Conservation (phyloP, 805 yeast species). For the Grigorovia humatica region DNA sequence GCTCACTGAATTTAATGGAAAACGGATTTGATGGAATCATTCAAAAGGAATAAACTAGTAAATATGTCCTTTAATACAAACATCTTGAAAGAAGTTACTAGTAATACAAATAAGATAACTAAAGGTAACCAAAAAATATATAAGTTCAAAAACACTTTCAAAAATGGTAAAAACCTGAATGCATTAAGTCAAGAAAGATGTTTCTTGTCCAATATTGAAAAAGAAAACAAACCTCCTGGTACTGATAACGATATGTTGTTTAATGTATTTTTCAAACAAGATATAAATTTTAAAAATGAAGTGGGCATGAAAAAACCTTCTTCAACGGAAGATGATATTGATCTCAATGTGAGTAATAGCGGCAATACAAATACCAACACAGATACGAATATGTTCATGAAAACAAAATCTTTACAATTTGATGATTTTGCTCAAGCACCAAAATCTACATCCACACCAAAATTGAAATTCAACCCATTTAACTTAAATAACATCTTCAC, state of each 20-base stretch:
- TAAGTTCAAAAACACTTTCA: background rate
- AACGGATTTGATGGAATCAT: background rate
- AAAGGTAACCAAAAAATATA: background rate
- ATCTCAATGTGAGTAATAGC: background rate
- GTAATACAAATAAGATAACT: background rate
- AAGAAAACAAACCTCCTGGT: background rate
- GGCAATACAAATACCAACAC: background rate
- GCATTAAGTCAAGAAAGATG: background rate
- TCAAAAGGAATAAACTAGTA: background rate
- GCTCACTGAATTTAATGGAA: background rate
- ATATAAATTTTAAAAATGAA: background rate
- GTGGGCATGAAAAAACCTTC: background rate
- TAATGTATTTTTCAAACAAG: too few species aligned
- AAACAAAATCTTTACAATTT: conserved; percentile 13
- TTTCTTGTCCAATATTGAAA: background rate
- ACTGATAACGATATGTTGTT: background rate
- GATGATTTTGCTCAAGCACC: conserved; percentile 26
- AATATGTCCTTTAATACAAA: background rate
- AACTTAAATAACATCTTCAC: background rate
- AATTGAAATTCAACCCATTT: background rate
- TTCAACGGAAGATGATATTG: too few species aligned
- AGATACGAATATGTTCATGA: background rate
- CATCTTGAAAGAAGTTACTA: background rate
- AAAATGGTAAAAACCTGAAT: background rate
- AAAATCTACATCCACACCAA: conserved; percentile 25